Percentiles rank a stretch among this genome's conserved stretches.
Conservation (phyloP, 2,329 filamentous ascomycete genomes). For the Sporothrix brasiliensis region DNA sequence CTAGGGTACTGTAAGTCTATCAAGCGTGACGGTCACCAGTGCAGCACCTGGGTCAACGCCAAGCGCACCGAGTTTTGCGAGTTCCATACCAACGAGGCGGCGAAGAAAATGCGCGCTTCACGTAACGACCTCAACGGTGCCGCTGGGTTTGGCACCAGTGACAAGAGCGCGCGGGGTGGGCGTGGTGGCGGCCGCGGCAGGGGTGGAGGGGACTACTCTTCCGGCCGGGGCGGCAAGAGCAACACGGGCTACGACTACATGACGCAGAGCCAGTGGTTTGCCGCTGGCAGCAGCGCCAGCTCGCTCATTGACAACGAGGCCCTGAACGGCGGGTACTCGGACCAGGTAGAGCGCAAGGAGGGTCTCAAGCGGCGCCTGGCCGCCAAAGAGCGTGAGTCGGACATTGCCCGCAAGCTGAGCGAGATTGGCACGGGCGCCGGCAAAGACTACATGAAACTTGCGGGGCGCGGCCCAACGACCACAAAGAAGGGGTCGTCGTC, state of each 20-base stretch:
- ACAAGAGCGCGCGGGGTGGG: conserved; percentile 18
- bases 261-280: conserved; percentile 61
- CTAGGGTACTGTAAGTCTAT: conserved; percentile 84
- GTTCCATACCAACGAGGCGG: conserved; percentile 81
- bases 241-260: conserved; percentile 57
- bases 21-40: conserved; percentile 80
- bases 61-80: conserved; percentile 90
- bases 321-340: conserved; percentile 50
- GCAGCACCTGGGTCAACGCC: conserved; percentile 82
- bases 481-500: conserved; percentile 28
- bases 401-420: conserved; percentile 69
- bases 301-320: conserved; percentile 57
- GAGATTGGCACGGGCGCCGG: conserved; percentile 67
- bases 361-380: conserved; percentile 66
- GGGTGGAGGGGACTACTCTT: conserved; percentile 50
- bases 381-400: conserved; percentile 70
- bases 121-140: conserved; percentile 81
- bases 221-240: conserved; percentile 59
- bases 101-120: conserved; percentile 66
- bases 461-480: conserved; percentile 3
- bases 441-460: conserved; percentile 65
- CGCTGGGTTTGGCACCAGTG: conserved; percentile 52
- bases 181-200: conserved; percentile 48
- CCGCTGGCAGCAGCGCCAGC: conserved; percentile 53
- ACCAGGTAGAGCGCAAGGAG: conserved; percentile 66